Evolutionary conservation across 1,284 basidiomycete genomes (phyloP).

Genomic region (Sanghuangporus sanghuang): DNA sequence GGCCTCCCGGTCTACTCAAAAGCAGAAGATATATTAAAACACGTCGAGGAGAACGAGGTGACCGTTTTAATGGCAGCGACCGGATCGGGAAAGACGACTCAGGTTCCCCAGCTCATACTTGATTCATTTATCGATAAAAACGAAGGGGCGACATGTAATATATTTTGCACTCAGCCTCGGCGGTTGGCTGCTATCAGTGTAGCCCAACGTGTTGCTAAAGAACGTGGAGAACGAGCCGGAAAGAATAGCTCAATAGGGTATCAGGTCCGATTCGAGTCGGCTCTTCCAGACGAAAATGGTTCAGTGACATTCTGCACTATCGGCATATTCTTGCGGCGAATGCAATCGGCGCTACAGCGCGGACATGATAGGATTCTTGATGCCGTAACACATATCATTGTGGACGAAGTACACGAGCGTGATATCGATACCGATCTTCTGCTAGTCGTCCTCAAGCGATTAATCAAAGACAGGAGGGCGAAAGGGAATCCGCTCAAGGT

Average conservation of each 20-base stretch:
- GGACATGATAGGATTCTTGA: constrained; percentile 55
- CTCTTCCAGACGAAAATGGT: constrained; percentile 78
- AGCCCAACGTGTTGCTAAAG: constrained; percentile 88
- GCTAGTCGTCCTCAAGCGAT: constrained; percentile 85
- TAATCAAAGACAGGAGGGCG: constrained; percentile 73
- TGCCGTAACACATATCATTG: constrained; percentile 84
- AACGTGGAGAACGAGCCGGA: constrained; percentile 77
- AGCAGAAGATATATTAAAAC: constrained; percentile 60
- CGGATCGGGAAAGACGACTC: constrained; percentile 95
- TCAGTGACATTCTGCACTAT: constrained; percentile 93
- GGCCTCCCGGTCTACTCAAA: constrained; percentile 72
- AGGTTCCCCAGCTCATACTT: constrained; percentile 90
- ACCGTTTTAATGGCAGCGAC: constrained; percentile 94
- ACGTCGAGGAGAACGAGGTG: constrained; percentile 79
- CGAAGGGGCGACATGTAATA: constrained; percentile 83
- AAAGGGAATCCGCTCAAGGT: constrained; percentile 81
- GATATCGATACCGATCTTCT: constrained; percentile 93
- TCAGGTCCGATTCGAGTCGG: constrained; percentile 89
- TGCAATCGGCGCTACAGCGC: constrained; percentile 73
- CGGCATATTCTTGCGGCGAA: constrained; percentile 83
- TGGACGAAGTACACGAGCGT: constrained; percentile 96
- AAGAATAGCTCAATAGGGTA: constrained; percentile 72
- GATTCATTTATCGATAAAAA: constrained; percentile 80
- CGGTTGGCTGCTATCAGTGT: constrained; percentile 92
- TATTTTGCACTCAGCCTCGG: constrained; percentile 92